Conservation (phyloP, 2,329 filamentous ascomycete species). For the Nigrospora sphaerica region DNA sequence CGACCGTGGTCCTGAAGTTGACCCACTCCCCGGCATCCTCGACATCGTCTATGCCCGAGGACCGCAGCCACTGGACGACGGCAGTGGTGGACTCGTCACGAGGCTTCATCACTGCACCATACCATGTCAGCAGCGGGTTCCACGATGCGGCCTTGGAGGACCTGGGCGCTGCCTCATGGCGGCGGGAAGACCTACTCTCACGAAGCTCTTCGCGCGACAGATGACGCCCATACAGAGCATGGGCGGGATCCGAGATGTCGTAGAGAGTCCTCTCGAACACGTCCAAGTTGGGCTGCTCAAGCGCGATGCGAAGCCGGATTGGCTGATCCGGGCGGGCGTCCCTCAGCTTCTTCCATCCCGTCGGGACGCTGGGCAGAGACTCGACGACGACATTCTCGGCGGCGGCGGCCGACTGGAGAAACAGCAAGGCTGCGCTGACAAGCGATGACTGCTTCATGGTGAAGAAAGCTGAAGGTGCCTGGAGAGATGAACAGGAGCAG, state of each 20-base stretch:
- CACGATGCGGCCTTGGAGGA: slow-evolving; percentile 41
- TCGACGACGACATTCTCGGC: slow-evolving; percentile 25
- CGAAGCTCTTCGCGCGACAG: slow-evolving; percentile 51
- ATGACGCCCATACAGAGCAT: slow-evolving; percentile 53
- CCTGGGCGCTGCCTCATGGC: slow-evolving; percentile 16
- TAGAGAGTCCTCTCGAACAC: slow-evolving; percentile 52
- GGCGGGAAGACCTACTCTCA: slow-evolving; percentile 2
- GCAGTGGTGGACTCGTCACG: slow-evolving; percentile 33
- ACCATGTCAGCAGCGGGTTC: neutral
- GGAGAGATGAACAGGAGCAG: no score
- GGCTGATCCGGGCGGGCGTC: slow-evolving; percentile 26
- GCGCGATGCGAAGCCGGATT: slow-evolving; percentile 40
- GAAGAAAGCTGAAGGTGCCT: no score
- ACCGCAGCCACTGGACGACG: slow-evolving; percentile 48
- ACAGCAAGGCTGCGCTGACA: neutral
- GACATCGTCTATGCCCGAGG: slow-evolving; percentile 45
- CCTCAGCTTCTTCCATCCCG: slow-evolving; percentile 28
- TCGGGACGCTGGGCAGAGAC: slow-evolving; percentile 25
- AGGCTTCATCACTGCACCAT: slow-evolving; percentile 15
- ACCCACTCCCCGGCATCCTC: slow-evolving; percentile 45
- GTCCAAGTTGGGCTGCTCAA: slow-evolving; percentile 38
- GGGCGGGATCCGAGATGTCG: slow-evolving; percentile 53
- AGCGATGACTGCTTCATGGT: neutral
- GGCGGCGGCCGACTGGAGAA: slow-evolving; percentile 11
- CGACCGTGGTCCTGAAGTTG: slow-evolving; percentile 45